Evolutionary conservation across 768 basidiomycete species (phyloP).

Genomic region (Trametes elegans): DNA sequence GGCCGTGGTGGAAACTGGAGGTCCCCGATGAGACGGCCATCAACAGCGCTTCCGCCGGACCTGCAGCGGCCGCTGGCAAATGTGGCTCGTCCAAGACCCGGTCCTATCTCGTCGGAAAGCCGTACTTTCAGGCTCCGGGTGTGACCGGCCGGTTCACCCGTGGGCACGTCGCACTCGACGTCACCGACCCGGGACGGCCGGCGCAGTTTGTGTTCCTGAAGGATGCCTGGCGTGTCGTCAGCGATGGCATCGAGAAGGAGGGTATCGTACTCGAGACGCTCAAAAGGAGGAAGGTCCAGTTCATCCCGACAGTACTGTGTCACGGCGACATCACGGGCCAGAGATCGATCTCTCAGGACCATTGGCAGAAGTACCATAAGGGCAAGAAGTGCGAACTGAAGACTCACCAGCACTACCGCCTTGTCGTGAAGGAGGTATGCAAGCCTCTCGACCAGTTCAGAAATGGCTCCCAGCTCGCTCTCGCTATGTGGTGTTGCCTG

Average conservation of each 20-base stretch:
- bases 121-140: not conserved
- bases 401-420: not conserved
- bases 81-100: not conserved
- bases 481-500: not conserved
- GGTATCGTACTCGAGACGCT: not conserved
- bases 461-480: not conserved
- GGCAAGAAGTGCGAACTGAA: not conserved
- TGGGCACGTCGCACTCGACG: constrained; percentile 13
- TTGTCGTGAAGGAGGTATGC: constrained; percentile 2
- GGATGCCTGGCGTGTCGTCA: constrained; percentile 13
- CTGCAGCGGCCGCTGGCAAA: no score
- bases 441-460: not conserved
- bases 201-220: constrained; percentile 14
- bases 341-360: not conserved
- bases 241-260: not conserved
- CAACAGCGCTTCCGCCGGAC: not conserved
- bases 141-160: constrained; percentile 9
- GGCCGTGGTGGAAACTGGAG: not conserved
- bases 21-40: not conserved
- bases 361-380: not conserved
- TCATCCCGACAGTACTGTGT: not conserved
- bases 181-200: not conserved
- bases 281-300: not conserved
- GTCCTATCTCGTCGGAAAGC: constrained; percentile 11
- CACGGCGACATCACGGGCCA: not conserved